Base-by-base conservation (phyloP, 192 early-diverging fungal species). In the Coemansia sp. region DNA sequence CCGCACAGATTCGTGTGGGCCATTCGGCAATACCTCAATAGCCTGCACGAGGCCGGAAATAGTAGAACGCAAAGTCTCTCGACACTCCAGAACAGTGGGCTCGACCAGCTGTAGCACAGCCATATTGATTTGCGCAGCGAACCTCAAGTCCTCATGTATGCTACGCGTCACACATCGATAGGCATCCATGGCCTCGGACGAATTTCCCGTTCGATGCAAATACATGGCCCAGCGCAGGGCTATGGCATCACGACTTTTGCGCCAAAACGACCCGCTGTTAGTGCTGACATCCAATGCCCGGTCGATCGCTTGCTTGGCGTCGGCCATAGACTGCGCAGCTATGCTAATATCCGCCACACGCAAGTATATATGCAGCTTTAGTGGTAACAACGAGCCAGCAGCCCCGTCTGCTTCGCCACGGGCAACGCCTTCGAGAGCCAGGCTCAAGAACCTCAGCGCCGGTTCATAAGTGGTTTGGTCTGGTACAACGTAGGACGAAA, bases 221-320 rank as follows among this genome's bases (percentile, higher is more conserved):
- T 73, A 81, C 74, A 81, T 81, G 11, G 79, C 79, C 79, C 79
- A 81, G 24, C 74, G 67, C 61, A 81, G 37, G 6, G 63, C 62
- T 48, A 73, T 59, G 6, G 70, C 70, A 36, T 81, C 73, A 29
- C 78, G 67, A 45, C 27, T 59, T 24, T 33, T 40, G n/a, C 60
- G 65, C 78, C 78, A 81, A 36, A 75, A 46, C 37, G 41, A 34
- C 1, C 33, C 31, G 6, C 46, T 21, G 14, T 63, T 70, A 1
- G 67, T 60, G 6, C 69, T 35, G 16, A 68, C 44, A 0, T n/a
- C 11, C 74, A 81, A 56, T 1, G 41, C 63, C 39, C 66, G 63
- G 59, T 73, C 74, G 6, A 81, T 60, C 21, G 74, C 66, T 9
- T 36, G 33, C 70, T 73, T 73, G 5, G 79, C 79, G 42, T 76